Evolutionary conservation across 2,329 filamentous ascomycete species (phyloP).

Genomic region (Phoma herbarum): DNA sequence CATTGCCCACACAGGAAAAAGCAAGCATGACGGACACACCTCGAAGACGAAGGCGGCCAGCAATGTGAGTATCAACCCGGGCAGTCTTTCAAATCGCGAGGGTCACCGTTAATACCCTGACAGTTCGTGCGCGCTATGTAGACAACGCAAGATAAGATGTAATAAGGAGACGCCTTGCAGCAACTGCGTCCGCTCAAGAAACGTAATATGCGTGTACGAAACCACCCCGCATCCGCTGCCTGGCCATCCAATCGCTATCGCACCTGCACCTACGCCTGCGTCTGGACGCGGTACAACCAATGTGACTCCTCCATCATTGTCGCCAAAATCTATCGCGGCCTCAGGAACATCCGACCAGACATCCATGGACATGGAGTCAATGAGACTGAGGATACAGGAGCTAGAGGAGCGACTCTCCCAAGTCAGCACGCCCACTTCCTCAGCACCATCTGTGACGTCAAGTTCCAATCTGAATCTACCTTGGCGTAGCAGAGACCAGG

Average conservation of each 20-base stretch:
- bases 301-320: not conserved
- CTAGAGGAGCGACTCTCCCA: conserved; percentile 55
- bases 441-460: conserved; percentile 4
- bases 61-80: conserved; percentile 50
- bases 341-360: conserved; percentile 33
- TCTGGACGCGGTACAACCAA: not conserved
- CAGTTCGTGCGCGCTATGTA: conserved; percentile 66
- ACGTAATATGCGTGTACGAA: conserved; percentile 64
- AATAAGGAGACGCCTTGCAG: conserved; percentile 67
- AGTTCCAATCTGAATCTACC: conserved; percentile 33
- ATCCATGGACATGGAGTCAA: conserved; percentile 47
- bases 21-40: conserved; percentile 33
- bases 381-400: conserved; percentile 54
- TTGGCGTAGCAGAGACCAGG: conserved; percentile 50
- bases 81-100: not conserved
- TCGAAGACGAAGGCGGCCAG: conserved; percentile 53
- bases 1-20: not conserved
- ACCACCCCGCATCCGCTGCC: conserved; percentile 5
- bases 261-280: conserved; percentile 1
- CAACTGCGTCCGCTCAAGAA: conserved; percentile 67
- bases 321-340: conserved; percentile 11
- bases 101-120: conserved; percentile 18
- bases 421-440: conserved; percentile 14
- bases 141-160: conserved; percentile 69
- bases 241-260: conserved; percentile 23